Conservation (phyloP, 1,284 basidiomycete species). For the Apiotrichum gracile region DNA sequence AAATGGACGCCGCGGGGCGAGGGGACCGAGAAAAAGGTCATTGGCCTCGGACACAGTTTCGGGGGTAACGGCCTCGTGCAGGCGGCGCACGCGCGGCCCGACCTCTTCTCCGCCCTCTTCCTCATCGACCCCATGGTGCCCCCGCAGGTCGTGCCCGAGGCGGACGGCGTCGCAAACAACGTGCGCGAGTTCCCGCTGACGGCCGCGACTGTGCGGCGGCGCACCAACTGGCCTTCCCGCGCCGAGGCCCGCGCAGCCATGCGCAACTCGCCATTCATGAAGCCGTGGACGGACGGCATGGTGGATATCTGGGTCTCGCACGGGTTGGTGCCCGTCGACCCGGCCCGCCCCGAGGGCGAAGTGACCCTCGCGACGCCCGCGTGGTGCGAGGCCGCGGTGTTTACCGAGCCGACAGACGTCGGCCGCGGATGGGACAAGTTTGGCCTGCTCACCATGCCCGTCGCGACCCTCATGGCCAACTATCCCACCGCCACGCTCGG, state of each 20-base stretch:
- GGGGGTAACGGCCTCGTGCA: constrained; percentile 36
- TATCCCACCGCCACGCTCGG: constrained; percentile 24
- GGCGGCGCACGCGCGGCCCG: constrained; percentile 59
- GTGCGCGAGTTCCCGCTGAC: constrained; percentile 48
- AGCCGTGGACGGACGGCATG: constrained; percentile 54
- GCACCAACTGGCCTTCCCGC: constrained; percentile 6
- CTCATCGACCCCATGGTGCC: constrained; percentile 68
- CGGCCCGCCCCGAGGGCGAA: not conserved
- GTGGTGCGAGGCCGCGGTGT: constrained; percentile 35
- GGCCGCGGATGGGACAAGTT: constrained; percentile 34
- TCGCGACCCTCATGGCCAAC: constrained; percentile 18
- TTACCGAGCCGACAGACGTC: constrained; percentile 25
- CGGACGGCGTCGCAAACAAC: constrained; percentile 73
- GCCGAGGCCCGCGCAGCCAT: constrained; percentile 1
- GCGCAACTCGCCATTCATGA: constrained; percentile 41
- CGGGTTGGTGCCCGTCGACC: constrained; percentile 52
- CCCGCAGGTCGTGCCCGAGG: constrained; percentile 61
- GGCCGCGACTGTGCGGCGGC: constrained; percentile 1
- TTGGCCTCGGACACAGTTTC: constrained; percentile 7
- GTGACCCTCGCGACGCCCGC: constrained; percentile 33
- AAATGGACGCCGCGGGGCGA: constrained; percentile 38
- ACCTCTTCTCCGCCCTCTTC: constrained; percentile 65
- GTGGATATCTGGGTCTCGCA: constrained; percentile 60
- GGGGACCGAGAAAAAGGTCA: not conserved
- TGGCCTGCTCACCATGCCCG: constrained; percentile 21